These are phyloP conservation scores for Helianthus annuus DNA, from an alignment of 129 eudicot species.

Conservation along the genomic window DNA sequence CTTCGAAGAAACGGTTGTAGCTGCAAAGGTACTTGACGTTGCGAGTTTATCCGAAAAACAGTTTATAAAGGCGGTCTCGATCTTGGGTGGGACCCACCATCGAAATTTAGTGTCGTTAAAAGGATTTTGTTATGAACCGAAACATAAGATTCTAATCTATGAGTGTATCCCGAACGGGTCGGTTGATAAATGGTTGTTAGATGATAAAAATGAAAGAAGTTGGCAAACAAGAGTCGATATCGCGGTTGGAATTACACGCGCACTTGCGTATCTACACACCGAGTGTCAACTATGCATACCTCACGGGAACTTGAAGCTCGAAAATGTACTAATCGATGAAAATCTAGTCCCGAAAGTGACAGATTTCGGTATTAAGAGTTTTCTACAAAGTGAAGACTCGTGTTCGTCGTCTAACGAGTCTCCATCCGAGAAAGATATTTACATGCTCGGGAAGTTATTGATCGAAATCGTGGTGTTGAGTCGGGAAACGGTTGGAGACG, in stretches of 20 bases:
- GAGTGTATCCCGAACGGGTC: constrained; percentile 63
- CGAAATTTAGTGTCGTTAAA: constrained; percentile 53
- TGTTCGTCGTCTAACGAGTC: constrained; percentile 45
- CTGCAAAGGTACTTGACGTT: constrained; percentile 52
- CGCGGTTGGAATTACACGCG: constrained; percentile 66
- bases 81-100: constrained; percentile 72
- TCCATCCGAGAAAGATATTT: constrained; percentile 64
- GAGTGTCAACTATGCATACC: constrained; percentile 72
- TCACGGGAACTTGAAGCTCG: constrained; percentile 73
- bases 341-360: constrained; percentile 57
- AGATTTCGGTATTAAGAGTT: constrained; percentile 59
- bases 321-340: constrained; percentile 66
- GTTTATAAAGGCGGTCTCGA: constrained; percentile 51
- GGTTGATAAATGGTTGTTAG: constrained; percentile 54
- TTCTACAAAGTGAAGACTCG: constrained; percentile 30
- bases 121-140: constrained; percentile 68
- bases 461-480: constrained; percentile 56
- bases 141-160: constrained; percentile 49
- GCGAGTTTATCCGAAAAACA: constrained; percentile 61
- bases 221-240: constrained; percentile 63
- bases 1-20: constrained; percentile 38
- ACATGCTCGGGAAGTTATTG: constrained; percentile 63
- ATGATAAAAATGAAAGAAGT: constrained; percentile 14
- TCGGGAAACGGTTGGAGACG: constrained; percentile 33
- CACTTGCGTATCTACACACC: constrained; percentile 59